A percentile compares a stretch with the other conserved stretches of the same genome.
These are phyloP conservation scores for Filobasidium floriforme DNA, from an alignment of 768 basidiomycete genomes.

Conservation along the genomic window DNA sequence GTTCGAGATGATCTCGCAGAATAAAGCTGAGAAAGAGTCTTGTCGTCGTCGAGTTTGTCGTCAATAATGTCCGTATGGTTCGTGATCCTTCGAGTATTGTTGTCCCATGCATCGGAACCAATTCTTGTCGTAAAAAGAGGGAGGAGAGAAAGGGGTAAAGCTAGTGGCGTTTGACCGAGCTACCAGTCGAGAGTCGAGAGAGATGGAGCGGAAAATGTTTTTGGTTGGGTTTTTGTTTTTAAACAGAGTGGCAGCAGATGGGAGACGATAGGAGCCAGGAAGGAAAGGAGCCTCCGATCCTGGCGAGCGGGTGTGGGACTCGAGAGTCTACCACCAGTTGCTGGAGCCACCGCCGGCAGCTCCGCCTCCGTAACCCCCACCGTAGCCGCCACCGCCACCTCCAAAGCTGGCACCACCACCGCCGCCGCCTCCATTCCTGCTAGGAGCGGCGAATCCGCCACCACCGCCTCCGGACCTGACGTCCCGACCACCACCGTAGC, in stretches of 20 bases:
- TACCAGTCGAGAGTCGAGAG: neutral
- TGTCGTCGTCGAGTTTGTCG: conserved; percentile 3
- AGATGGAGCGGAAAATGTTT: neutral
- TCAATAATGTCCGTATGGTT: neutral
- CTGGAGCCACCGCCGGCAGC: conserved; percentile 11
- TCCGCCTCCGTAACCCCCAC: conserved; percentile 18
- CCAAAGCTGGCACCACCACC: conserved; percentile 33
- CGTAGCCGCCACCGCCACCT: conserved; percentile 40
- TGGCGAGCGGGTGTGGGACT: neutral
- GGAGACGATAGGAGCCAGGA: neutral
- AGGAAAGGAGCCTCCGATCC: neutral
- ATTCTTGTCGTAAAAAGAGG: conserved; percentile 10
- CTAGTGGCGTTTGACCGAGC: conserved; percentile 1
- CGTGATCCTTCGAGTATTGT: neutral
- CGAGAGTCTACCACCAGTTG: conserved; percentile 15
- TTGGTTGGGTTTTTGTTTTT: neutral
- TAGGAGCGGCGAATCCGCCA: conserved; percentile 32
- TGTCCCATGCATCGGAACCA: conserved; percentile 6
- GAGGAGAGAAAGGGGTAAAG: neutral
- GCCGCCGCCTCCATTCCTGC: conserved; percentile 46
- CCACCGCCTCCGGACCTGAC: conserved; percentile 44
- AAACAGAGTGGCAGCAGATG: neutral
- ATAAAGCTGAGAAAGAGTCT: neutral
- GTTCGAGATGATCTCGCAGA: neutral
- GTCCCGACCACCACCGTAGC: conserved; percentile 53